Base-by-base conservation (phyloP, 1,284 basidiomycete genomes). In the Trichosporon inkin region DNA sequence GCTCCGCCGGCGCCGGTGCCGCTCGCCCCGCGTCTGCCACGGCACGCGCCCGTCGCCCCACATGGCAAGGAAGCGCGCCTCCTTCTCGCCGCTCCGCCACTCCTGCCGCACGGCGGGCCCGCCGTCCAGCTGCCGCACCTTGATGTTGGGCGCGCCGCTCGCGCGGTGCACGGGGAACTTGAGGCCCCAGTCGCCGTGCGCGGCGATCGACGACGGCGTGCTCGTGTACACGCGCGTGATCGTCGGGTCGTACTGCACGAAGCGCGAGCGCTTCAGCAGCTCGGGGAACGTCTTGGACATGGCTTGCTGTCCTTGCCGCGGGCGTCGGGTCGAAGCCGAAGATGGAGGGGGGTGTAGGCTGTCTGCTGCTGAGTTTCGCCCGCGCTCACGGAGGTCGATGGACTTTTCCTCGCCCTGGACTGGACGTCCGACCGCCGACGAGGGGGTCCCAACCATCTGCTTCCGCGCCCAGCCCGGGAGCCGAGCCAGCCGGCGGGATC, bases 181-280 rank as follows among this genome's bases (percentile, higher is more conserved):
- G 57, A 79, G 65, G 32, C 77, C 77, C 64, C 66, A 79, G 62
- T 79, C 77, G 38, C 68, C 69, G 47, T 69, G 64, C 36, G 64
- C 56, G 11, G 22, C 28, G 10, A 56, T 49, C 3, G 64, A 47
- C 14, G 71, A 69, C 2, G 68, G 49, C 8, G 74, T 69, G 32
- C 73, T 71, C 6, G 44, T 49, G 69, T 79, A 79, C 57, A 79
- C 68, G 24, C 77, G 72, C 17, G 74, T 69, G 62, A 79, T 76
- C 35, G 71, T 56, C 6, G 76, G 75, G 65, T 79, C 77, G 63
- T 76, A 72, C 14, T 72, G 64, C 10, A 70, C 68, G 63, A 79
- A 77, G 40, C 70, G 66, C 34, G 74, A 71, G 35, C 71, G 68
- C 44, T 70, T 67, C 28, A 79, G 68, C 28, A 79, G 71, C 39